These are phyloP conservation scores for Solanum arcanum DNA, from an alignment of 257 asterid genomes.

Conservation along the genomic window DNA sequence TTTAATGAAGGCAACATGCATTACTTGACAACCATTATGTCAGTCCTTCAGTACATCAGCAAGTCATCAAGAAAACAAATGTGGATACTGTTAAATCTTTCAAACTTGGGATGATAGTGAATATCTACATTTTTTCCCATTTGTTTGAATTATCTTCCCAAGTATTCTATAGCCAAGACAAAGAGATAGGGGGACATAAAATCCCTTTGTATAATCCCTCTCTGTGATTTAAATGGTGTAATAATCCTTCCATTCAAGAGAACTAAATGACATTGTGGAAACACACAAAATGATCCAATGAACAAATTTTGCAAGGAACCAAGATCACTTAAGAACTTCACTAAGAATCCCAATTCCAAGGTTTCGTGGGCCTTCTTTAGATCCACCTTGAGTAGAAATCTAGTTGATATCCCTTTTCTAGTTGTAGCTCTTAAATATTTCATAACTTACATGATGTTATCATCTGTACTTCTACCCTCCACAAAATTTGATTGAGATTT, in stretches of 20 bases:
- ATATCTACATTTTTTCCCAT: neutral
- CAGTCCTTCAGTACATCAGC: neutral
- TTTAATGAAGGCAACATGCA: neutral
- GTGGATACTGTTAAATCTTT: neutral
- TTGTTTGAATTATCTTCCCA: neutral
- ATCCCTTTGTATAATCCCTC: neutral
- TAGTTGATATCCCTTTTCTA: neutral
- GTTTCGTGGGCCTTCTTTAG: neutral
- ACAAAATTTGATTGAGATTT: neutral
- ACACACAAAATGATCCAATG: neutral
- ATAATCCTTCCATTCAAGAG: neutral
- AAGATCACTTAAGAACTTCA: neutral
- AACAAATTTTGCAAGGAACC: neutral
- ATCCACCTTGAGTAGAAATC: neutral
- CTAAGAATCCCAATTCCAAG: neutral
- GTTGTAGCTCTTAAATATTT: neutral
- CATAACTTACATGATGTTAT: neutral
- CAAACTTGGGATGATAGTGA: neutral
- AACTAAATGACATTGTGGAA: neutral
- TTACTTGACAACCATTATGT: neutral
- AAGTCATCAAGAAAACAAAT: neutral
- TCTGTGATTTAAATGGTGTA: neutral
- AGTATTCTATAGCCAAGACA: neutral
- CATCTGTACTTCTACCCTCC: neutral
- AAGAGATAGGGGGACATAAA: neutral